phyloP scores from a whole-genome alignment of 169 alveolate species.

The Blepharisma undulans region DNA sequence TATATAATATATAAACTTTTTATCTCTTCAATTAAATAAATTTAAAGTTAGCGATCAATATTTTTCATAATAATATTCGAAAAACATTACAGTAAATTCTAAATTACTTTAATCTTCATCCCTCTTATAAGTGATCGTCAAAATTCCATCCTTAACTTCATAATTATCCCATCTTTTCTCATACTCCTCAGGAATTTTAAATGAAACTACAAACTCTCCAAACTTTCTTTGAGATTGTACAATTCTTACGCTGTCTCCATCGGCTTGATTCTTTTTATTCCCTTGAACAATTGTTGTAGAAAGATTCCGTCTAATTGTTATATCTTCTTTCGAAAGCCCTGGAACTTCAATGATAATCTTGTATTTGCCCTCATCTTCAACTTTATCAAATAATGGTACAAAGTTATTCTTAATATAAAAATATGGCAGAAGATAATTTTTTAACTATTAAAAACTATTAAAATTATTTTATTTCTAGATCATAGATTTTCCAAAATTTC shows the following conservation, averaged over 20 bases:
- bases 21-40: no score
- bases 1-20: no score
- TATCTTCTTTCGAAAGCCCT: not conserved
- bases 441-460: no score
- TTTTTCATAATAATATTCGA: no score
- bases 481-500: no score
- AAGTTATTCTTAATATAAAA: no score
- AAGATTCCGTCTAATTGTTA: not conserved
- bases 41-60: no score
- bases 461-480: no score
- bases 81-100: no score
- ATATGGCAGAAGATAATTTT: no score
- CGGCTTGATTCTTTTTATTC: not conserved
- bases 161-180: not conserved
- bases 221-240: not conserved
- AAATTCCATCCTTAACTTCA: not conserved
- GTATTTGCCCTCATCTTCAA: not conserved
- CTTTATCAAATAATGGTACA: not conserved
- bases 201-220: not conserved
- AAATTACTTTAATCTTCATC: no score
- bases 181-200: not conserved
- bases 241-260: not conserved
- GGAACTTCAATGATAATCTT: not conserved
- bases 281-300: not conserved
- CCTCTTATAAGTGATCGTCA: not conserved